phyloP scores from a whole-genome alignment of 768 basidiomycete genomes.

The Brasilioporus rufonigricans region DNA sequence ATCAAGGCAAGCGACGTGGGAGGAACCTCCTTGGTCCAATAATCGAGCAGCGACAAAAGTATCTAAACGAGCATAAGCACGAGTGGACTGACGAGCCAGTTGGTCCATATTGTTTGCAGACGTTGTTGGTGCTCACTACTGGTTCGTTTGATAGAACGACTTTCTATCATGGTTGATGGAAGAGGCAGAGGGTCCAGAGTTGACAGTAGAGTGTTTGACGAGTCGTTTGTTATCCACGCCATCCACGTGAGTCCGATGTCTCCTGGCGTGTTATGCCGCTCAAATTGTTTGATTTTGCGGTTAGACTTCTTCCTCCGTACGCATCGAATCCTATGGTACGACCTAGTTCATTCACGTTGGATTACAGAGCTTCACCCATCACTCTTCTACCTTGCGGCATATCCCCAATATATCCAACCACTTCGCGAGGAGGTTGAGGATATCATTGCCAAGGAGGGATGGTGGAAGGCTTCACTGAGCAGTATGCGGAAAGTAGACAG shows the following conservation, averaged over 20 bases:
- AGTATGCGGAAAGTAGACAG: constrained; percentile 40
- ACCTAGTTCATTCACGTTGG: neutral
- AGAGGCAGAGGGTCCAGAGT: neutral
- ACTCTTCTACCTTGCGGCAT: constrained; percentile 29
- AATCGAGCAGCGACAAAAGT: constrained; percentile 28
- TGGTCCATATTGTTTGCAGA: neutral
- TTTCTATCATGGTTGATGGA: constrained; percentile 34
- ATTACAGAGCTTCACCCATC: constrained; percentile 17
- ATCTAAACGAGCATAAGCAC: constrained; percentile 21
- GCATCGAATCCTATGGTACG: neutral
- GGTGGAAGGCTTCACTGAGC: constrained; percentile 25
- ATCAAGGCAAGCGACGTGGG: neutral
- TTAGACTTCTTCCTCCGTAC: constrained; percentile 21
- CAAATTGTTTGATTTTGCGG: neutral
- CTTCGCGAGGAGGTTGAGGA: constrained; percentile 13
- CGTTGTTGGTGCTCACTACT: neutral
- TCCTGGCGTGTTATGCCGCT: neutral
- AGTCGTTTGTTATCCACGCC: constrained; percentile 20
- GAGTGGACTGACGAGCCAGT: constrained; percentile 35
- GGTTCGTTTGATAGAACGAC: constrained; percentile 26
- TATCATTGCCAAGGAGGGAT: constrained; percentile 28
- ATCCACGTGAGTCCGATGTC: constrained; percentile 18
- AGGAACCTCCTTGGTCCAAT: constrained; percentile 26
- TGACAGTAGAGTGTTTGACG: constrained; percentile 22
- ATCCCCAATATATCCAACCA: constrained; percentile 10